Evolutionary conservation across 306 rosid genomes (phyloP).

Genomic region (Ammopiptanthus mongolicus): DNA sequence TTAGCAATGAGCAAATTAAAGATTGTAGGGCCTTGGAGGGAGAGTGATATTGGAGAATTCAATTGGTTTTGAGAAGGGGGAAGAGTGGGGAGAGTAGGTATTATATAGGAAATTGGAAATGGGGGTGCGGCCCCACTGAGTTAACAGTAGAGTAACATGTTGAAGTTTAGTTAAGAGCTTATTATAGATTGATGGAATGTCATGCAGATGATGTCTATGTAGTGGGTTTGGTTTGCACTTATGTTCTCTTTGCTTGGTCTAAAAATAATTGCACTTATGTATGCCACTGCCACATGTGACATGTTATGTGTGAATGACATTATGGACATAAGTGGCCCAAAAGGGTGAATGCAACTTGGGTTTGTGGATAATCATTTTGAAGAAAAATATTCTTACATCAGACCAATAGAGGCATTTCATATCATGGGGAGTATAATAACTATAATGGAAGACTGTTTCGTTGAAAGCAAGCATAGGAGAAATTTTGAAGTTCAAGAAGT

Average conservation of each 20-base stretch:
- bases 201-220: constrained; percentile 22
- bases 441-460: constrained; percentile 43
- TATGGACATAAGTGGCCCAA: constrained; percentile 21
- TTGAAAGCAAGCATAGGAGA: constrained; percentile 34
- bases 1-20: neutral
- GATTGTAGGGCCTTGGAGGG: constrained; percentile 6
- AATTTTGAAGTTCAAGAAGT: constrained; percentile 36
- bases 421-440: constrained; percentile 52
- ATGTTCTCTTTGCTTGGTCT: neutral
- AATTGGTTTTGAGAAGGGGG: constrained; percentile 33
- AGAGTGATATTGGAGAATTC: constrained; percentile 19
- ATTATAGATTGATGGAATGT: constrained; percentile 24
- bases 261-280: neutral
- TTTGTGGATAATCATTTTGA: constrained; percentile 66
- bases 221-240: neutral
- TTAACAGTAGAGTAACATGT: neutral
- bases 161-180: constrained; percentile 30
- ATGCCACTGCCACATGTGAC: constrained; percentile 4
- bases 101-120: constrained; percentile 67
- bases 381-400: constrained; percentile 60
- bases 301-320: constrained; percentile 23
- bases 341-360: constrained; percentile 40
- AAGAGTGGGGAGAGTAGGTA: constrained; percentile 31
- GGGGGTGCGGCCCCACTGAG: constrained; percentile 35
- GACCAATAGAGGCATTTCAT: constrained; percentile 32